phyloP scores from a whole-genome alignment of 108 stramenopile species.

The Mediolabrus comicus region DNA sequence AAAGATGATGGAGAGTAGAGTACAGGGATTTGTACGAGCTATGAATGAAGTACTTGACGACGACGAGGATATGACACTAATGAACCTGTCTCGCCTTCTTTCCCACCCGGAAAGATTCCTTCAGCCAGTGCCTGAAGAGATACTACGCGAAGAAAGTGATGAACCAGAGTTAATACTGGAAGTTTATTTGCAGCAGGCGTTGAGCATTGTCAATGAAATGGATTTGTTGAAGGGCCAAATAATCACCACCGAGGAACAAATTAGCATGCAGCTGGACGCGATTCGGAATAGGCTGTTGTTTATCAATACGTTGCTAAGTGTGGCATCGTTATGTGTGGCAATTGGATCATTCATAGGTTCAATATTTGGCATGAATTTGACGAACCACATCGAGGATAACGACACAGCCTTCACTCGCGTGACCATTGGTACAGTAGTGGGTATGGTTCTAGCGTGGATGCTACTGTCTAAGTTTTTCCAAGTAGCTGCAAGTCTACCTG shows the following conservation, averaged over 20 bases:
- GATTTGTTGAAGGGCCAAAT: constrained; percentile 78
- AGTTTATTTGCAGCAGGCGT: constrained; percentile 72
- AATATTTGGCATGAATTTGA: constrained; percentile 85
- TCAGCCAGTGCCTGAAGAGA: constrained; percentile 71
- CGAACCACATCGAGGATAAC: constrained; percentile 58
- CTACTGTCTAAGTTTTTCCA: constrained; percentile 57
- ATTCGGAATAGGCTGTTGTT: constrained; percentile 76
- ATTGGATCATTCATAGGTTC: constrained; percentile 65
- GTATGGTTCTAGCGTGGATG: constrained; percentile 58
- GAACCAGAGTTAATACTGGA: constrained; percentile 89
- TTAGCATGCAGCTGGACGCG: constrained; percentile 65
- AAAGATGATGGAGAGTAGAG: constrained; percentile 66
- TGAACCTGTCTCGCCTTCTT: constrained; percentile 81
- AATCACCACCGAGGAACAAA: constrained; percentile 72
- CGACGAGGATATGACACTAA: constrained; percentile 87
- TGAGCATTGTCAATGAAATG: constrained; percentile 66
- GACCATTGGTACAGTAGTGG: constrained; percentile 52
- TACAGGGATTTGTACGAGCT: constrained; percentile 78
- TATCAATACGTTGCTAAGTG: constrained; percentile 75
- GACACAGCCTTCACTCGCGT: constrained; percentile 52
- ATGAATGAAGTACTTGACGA: constrained; percentile 79
- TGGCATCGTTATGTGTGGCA: constrained; percentile 58
- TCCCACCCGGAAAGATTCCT: constrained; percentile 85
- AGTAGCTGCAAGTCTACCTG: constrained; percentile 1
- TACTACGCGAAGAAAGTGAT: constrained; percentile 84